Percentiles rank a stretch among this genome's conserved stretches.
These are phyloP conservation scores for Brassica juncea DNA, from an alignment of 345 rosid genomes.

Conservation along the genomic window DNA sequence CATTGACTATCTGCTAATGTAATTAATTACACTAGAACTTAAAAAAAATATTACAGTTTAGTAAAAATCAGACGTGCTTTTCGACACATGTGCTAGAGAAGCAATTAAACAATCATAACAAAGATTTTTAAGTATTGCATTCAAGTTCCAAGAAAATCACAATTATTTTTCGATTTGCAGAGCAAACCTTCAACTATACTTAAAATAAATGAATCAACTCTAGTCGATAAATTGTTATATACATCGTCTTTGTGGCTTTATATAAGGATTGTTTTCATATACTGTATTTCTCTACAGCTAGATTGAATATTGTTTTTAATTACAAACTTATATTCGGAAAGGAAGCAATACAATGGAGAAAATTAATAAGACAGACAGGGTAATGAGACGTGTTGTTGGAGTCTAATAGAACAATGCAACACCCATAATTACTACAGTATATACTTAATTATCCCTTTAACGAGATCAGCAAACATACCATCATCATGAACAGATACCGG, in stretches of 20 bases:
- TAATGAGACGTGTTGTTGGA: slow-evolving; percentile 26
- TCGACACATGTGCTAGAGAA: slow-evolving; percentile 6
- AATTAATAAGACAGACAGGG: slow-evolving; percentile 9
- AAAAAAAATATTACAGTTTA: not conserved
- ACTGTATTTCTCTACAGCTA: not conserved
- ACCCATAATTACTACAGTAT: slow-evolving; percentile 14
- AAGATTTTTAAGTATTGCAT: not conserved
- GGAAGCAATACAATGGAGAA: not conserved
- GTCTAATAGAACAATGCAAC: slow-evolving; percentile 12
- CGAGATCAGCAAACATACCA: slow-evolving; percentile 24
- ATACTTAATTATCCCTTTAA: slow-evolving; percentile 29
- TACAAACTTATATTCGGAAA: not conserved
- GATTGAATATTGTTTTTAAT: not conserved
- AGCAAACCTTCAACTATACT: not conserved
- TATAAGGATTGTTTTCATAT: not conserved
- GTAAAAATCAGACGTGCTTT: not conserved
- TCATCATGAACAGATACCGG: slow-evolving; percentile 20
- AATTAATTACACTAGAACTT: not conserved
- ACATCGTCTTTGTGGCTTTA: not conserved
- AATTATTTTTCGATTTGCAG: slow-evolving; percentile 5
- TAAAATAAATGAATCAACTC: not conserved
- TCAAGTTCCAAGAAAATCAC: slow-evolving; percentile 1
- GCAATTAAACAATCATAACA: not conserved
- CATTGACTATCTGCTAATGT: slow-evolving; percentile 6
- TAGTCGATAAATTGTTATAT: not conserved